Percentiles rank a stretch among this genome's conserved stretches.
These are phyloP conservation scores for Stellera chamaejasme DNA, from an alignment of 345 rosid genomes.

Conservation along the genomic window DNA sequence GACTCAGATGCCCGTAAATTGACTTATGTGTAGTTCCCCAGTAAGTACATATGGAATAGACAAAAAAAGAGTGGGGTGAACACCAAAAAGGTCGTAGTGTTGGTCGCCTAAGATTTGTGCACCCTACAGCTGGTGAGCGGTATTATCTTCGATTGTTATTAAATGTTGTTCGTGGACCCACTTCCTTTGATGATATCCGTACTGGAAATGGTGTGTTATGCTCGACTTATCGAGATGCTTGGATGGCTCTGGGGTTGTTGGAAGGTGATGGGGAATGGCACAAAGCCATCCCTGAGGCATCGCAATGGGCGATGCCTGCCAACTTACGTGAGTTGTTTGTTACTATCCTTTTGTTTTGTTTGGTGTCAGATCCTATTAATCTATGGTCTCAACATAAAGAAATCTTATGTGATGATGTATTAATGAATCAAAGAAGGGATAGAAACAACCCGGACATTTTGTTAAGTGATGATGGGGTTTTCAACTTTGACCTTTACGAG, in stretches of 20 bases:
- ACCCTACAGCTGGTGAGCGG: too few relatives aligned
- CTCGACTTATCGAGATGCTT: background rate
- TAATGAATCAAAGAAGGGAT: background rate
- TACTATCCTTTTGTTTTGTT: background rate
- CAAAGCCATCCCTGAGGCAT: background rate
- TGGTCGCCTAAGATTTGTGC: background rate
- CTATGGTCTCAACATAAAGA: background rate
- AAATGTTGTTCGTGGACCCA: background rate
- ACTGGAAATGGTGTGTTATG: background rate
- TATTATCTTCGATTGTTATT: too few relatives aligned
- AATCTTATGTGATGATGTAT: background rate
- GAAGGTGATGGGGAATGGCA: background rate
- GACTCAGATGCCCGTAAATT: background rate
- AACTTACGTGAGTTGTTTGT: background rate
- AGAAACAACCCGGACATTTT: background rate
- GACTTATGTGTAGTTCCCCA: background rate
- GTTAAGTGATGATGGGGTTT: too few relatives aligned
- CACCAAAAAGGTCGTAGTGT: background rate
- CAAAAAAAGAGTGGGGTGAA: background rate
- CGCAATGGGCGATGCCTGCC: background rate
- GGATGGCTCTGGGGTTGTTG: background rate
- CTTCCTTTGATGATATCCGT: background rate
- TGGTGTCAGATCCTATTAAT: background rate
- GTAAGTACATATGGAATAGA: background rate
- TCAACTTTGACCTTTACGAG: too few relatives aligned